These are phyloP conservation scores for Nannizziopsis barbatae DNA, from an alignment of 2,329 filamentous ascomycete genomes.

Conservation along the genomic window DNA sequence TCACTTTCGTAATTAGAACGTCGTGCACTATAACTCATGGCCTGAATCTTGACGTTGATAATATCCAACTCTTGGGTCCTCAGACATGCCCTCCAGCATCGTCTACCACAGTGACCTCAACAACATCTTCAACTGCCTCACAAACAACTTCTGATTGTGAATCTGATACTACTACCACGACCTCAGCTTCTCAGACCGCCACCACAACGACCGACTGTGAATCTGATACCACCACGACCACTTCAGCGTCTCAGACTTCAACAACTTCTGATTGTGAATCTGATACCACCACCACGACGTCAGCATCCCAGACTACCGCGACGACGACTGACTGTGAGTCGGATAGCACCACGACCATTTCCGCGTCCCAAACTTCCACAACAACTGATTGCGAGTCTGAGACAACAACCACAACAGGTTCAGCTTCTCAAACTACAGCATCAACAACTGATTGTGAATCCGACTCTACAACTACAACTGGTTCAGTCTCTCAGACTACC, in stretches of 20 bases:
- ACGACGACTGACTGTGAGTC: too few species aligned
- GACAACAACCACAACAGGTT: too few species aligned
- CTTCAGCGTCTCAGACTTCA: too few species aligned
- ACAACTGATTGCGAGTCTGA: too few species aligned
- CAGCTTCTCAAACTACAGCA: too few species aligned
- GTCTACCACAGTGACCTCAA: neutral
- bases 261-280: too few species aligned
- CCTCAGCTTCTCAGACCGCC: neutral
- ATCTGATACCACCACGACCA: too few species aligned
- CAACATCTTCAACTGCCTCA: neutral
- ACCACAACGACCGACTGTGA: neutral
- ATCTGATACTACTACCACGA: neutral
- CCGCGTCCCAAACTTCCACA: too few species aligned
- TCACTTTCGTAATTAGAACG: neutral
- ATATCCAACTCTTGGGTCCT: neutral
- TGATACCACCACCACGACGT: too few species aligned
- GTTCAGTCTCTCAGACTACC: neutral
- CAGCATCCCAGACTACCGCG: too few species aligned
- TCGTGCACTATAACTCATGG: neutral
- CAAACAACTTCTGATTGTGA: neutral
- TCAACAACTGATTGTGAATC: neutral
- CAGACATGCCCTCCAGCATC: neutral
- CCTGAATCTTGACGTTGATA: constrained; percentile 1
- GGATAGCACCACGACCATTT: too few species aligned
- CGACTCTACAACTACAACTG: neutral